Percentiles rank a stretch among this genome's conserved stretches.
Conservation (phyloP, 805 yeast species). For the Kluyveromyces aestuarii region DNA sequence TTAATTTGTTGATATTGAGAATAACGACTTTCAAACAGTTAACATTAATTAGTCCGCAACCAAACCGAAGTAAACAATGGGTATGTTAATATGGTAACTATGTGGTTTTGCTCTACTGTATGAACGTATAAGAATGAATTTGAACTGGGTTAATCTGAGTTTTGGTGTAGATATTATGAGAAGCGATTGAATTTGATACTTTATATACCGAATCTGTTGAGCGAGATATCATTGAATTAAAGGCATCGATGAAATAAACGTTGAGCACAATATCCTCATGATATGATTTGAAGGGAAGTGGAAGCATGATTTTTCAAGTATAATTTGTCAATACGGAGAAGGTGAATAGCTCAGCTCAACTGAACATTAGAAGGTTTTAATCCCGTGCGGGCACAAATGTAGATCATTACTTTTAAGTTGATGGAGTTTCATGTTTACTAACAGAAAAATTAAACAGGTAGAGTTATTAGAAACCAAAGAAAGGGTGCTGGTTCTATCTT, state of each 20-base stretch:
- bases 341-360: too few species aligned
- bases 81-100: conserved; percentile 17
- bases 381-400: neutral
- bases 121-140: neutral
- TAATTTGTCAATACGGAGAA: too few species aligned
- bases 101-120: neutral
- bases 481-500: conserved; percentile 99
- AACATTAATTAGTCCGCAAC: neutral
- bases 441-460: conserved; percentile 45
- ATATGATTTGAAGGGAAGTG: neutral
- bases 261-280: neutral
- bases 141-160: neutral
- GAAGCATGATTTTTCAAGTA: neutral
- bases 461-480: conserved; percentile 99
- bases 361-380: too few species aligned
- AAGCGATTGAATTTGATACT: neutral
- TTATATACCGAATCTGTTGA: neutral
- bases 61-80: conserved; percentile 25
- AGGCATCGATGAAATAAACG: neutral
- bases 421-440: conserved; percentile 7
- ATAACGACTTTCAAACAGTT: neutral
- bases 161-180: neutral
- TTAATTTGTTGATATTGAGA: neutral
- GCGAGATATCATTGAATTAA: neutral
- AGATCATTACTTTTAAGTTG: neutral